Evolutionary conservation across 768 basidiomycete genomes (phyloP).

Genomic region (Cystofilobasidium bisporidii): DNA sequence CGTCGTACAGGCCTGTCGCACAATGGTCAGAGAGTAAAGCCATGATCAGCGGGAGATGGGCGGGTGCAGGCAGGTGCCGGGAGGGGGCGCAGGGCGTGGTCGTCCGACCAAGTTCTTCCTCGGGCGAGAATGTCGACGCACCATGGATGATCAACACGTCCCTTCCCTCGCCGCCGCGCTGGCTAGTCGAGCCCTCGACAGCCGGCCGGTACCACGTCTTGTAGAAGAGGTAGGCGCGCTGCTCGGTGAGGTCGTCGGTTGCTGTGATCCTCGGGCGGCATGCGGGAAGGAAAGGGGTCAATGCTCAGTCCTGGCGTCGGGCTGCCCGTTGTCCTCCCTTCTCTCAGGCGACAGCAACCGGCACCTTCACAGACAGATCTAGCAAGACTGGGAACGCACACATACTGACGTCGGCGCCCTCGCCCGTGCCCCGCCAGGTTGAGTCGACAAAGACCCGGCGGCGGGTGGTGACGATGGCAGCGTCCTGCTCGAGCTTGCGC

Average conservation of each 20-base stretch:
- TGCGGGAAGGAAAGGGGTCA: too few relatives aligned
- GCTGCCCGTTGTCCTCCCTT: too few relatives aligned
- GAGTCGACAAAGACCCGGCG: conserved; percentile 38
- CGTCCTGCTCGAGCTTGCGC: conserved; percentile 33
- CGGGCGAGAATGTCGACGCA: too few relatives aligned
- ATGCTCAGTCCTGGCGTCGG: too few relatives aligned
- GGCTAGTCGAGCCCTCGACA: conserved; percentile 28
- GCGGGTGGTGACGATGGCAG: conserved; percentile 32
- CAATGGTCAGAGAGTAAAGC: background rate
- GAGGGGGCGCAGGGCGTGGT: too few relatives aligned
- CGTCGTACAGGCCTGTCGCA: conserved; percentile 4
- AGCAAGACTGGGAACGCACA: background rate
- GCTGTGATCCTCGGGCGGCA: conserved; percentile 3
- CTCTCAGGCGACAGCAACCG: background rate
- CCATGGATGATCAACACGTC: conserved; percentile 42
- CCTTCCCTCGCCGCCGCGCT: conserved; percentile 34
- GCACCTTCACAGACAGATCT: background rate
- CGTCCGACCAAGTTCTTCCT: too few relatives aligned
- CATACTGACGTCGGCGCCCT: conserved; percentile 35
- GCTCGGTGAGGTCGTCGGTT: conserved; percentile 35
- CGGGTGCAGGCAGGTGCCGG: too few relatives aligned
- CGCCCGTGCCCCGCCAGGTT: conserved; percentile 35
- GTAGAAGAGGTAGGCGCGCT: conserved; percentile 40
- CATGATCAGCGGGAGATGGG: too few relatives aligned
- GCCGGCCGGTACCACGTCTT: conserved; percentile 35